Base-by-base conservation (phyloP, 179 eudicot species). In the Heliamphora pulchella region DNA sequence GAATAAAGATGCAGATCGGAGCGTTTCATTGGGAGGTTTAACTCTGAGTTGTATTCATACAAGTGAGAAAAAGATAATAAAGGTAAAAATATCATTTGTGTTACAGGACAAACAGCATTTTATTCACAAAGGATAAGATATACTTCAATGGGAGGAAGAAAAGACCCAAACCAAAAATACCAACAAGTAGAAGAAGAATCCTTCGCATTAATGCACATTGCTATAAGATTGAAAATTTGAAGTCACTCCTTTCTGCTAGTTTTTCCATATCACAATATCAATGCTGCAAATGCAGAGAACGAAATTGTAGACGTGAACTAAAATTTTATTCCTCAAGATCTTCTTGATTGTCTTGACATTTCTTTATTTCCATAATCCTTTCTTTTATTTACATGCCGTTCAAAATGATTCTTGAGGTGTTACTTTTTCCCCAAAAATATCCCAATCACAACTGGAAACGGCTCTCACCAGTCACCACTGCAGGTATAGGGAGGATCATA, bases 181-280 rank as follows among this genome's bases (percentile, higher is more conserved):
- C 43, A 72, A 72, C n/a, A 13, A 72, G 61, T 50, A 13, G 8
- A n/a, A 69, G 74, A 70, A 70, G 20, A 72, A n/a, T 7, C 43
- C 1, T 51, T 22, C 61, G 54, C 47, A 31, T 6, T 62, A 73
- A 73, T 31, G 47, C 62, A 73, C 11, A 73, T 70, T 31, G 63
- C 20, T 53, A 9, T 62, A 22, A 58, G 47, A 53, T 73, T 73
- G 46, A 20, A 73, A 18, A 54, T 53, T 5, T 73, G 63, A 73
- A 73, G 62, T 73, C n/a, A 5, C 62, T 51, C 76, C 46, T 51
- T 54, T 3, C 3, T 51, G 22, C 63, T 41, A 54, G n/a, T 22
- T 18, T 71, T 18, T 71, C 57, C 15, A 48, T 50, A 71, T 22
- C 47, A 41, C 47, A 22, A 22, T 10, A 41, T 20, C 44, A 54